phyloP scores from a whole-genome alignment of 2,329 filamentous ascomycete species.

The Colletotrichum incanum region DNA sequence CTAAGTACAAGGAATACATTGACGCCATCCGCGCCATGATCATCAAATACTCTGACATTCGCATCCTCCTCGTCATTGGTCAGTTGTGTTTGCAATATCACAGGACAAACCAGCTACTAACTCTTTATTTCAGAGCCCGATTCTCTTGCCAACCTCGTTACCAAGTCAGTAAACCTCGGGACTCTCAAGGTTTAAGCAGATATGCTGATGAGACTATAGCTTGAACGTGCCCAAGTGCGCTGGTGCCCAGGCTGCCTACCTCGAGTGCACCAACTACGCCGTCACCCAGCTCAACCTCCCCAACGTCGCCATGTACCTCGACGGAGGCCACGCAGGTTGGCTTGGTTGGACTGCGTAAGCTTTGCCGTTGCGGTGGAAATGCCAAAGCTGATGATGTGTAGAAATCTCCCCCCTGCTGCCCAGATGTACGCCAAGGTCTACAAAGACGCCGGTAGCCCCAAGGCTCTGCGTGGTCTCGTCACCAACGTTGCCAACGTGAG shows the following conservation, averaged over 20 bases:
- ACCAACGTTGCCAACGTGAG: slow-evolving; percentile 71
- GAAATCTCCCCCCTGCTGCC: slow-evolving; percentile 65
- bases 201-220: not conserved
- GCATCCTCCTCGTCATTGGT: slow-evolving; percentile 62
- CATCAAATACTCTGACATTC: slow-evolving; percentile 60
- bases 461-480: slow-evolving; percentile 67
- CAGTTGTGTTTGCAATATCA: slow-evolving; percentile 36
- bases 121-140: slow-evolving; percentile 63
- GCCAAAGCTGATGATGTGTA: too few species aligned
- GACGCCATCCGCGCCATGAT: slow-evolving; percentile 62
- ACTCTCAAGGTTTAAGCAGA: too few species aligned
- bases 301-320: slow-evolving; percentile 70
- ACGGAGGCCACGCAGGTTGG: slow-evolving; percentile 71
- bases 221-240: slow-evolving; percentile 65
- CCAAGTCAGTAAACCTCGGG: slow-evolving; percentile 55
- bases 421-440: slow-evolving; percentile 64
- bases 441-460: slow-evolving; percentile 65
- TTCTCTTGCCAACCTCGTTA: slow-evolving; percentile 72
- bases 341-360: slow-evolving; percentile 66
- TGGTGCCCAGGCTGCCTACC: slow-evolving; percentile 63
- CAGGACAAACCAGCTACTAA: slow-evolving; percentile 31
- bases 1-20: slow-evolving; percentile 71
- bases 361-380: too few species aligned
- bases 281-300: slow-evolving; percentile 67
- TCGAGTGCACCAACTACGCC: slow-evolving; percentile 66